Conservation (phyloP, 192 early-diverging fungal species). For the Fimicolochytrium jonesii region DNA sequence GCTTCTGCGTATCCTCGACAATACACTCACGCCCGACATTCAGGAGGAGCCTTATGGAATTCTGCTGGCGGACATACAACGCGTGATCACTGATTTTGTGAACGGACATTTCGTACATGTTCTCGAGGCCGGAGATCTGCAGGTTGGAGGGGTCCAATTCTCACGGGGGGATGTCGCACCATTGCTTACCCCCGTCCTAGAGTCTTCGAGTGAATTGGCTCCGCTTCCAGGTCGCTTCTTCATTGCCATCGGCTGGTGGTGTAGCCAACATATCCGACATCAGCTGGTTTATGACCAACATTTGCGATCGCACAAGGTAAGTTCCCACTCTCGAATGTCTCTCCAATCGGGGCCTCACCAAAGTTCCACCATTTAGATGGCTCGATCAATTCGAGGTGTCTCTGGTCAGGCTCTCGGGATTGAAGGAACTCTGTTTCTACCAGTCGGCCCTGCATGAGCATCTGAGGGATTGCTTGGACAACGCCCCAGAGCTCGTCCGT, state of each 20-base stretch:
- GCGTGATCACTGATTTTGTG: conserved; percentile 5
- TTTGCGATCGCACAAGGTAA: conserved; percentile 20
- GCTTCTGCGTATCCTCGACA: conserved; percentile 12
- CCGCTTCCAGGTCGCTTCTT: conserved; percentile 23
- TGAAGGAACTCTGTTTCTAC: conserved; percentile 24
- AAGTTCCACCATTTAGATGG: conserved; percentile 26
- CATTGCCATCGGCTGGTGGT: conserved; percentile 5
- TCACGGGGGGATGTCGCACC: conserved; percentile 10
- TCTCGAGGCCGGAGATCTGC: conserved; percentile 11
- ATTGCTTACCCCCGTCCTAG: neutral
- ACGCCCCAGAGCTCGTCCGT: conserved; percentile 8
- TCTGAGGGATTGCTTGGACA: conserved; percentile 26
- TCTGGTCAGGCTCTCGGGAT: conserved; percentile 3
- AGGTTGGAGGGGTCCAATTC: too few species aligned
- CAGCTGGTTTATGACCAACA: conserved; percentile 16
- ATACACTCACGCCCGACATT: conserved; percentile 3
- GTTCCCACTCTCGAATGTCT: neutral
- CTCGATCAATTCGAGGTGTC: conserved; percentile 19
- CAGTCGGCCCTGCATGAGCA: conserved; percentile 28
- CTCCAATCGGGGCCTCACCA: neutral
- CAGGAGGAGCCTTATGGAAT: conserved; percentile 9
- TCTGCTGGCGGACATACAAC: conserved; percentile 9
- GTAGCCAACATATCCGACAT: conserved; percentile 9
- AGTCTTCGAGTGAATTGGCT: conserved; percentile 31
- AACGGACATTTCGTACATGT: too few species aligned